phyloP scores from a whole-genome alignment of 257 asterid genomes.

The Solanum neorickii region DNA sequence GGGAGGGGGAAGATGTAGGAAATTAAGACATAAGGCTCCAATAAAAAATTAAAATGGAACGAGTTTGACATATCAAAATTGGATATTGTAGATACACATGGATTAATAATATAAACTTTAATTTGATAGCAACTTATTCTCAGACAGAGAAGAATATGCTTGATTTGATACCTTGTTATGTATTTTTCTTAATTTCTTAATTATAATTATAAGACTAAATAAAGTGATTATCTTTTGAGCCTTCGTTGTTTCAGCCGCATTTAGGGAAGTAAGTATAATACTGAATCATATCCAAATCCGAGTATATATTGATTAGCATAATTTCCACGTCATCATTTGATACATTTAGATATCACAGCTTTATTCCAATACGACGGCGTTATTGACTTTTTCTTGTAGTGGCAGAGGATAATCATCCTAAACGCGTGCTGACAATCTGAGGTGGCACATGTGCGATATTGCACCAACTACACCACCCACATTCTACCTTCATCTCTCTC shows the following conservation, averaged over 20 bases:
- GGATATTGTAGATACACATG: neutral
- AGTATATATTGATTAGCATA: neutral
- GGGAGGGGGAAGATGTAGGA: no score
- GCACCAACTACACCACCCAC: constrained; percentile 14
- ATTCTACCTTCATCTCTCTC: neutral
- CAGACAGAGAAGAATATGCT: neutral
- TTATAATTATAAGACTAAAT: neutral
- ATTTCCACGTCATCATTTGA: neutral
- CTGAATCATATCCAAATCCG: neutral
- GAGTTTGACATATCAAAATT: no score
- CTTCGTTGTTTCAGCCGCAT: neutral
- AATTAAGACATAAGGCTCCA: no score
- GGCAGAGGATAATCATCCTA: neutral
- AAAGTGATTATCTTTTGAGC: neutral
- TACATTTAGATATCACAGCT: neutral
- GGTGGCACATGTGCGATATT: neutral
- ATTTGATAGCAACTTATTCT: neutral
- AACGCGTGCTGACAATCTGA: neutral
- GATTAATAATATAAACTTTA: neutral
- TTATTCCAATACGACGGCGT: neutral
- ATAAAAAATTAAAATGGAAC: no score
- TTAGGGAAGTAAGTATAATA: neutral
- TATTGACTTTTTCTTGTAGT: neutral
- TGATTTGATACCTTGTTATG: neutral
- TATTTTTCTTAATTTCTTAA: neutral